These are phyloP conservation scores for Diaporthe ilicicola DNA, from an alignment of 2,329 filamentous ascomycete species.

Conservation along the genomic window DNA sequence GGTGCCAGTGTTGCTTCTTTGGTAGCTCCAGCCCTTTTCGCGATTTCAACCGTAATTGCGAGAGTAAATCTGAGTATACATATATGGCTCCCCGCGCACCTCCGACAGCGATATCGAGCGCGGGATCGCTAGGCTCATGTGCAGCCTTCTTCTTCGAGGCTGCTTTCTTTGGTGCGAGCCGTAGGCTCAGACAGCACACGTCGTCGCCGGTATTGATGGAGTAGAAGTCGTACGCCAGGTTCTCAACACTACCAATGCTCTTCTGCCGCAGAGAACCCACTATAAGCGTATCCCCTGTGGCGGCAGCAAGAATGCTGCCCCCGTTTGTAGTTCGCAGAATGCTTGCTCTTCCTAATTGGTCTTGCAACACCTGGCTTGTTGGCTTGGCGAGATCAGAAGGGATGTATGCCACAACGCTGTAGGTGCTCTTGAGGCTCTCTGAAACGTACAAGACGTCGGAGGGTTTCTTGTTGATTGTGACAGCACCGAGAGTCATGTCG, in stretches of 20 bases:
- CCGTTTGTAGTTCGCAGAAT: slow-evolving; percentile 49
- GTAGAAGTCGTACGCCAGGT: slow-evolving; percentile 64
- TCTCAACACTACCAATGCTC: slow-evolving; percentile 45
- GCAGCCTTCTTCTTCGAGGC: slow-evolving; percentile 38
- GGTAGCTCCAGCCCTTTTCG: slow-evolving; percentile 59
- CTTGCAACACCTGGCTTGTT: slow-evolving; percentile 27
- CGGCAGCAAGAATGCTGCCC: slow-evolving; percentile 67
- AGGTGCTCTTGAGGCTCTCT: slow-evolving; percentile 50
- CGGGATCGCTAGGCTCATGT: slow-evolving; percentile 40
- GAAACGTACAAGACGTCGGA: slow-evolving; percentile 59
- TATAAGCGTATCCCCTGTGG: slow-evolving; percentile 62
- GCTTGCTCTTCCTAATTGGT: slow-evolving; percentile 12
- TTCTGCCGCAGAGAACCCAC: slow-evolving; percentile 61
- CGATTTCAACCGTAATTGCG: slow-evolving; percentile 58
- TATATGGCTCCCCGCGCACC: slow-evolving; percentile 79
- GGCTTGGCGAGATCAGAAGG: slow-evolving; percentile 38
- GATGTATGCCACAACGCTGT: slow-evolving; percentile 58
- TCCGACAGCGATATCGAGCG: slow-evolving; percentile 81
- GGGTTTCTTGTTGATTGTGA: slow-evolving; percentile 44
- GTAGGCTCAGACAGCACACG: slow-evolving; percentile 73
- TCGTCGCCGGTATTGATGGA: slow-evolving; percentile 68
- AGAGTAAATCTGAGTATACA: slow-evolving; percentile 80
- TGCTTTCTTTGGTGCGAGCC: slow-evolving; percentile 47
- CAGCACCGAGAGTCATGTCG: slow-evolving; percentile 54
- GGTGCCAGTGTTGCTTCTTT: slow-evolving; percentile 88